Evolutionary conservation across 495 filamentous ascomycete genomes (phyloP).

Genomic region (Daldinia loculata): DNA sequence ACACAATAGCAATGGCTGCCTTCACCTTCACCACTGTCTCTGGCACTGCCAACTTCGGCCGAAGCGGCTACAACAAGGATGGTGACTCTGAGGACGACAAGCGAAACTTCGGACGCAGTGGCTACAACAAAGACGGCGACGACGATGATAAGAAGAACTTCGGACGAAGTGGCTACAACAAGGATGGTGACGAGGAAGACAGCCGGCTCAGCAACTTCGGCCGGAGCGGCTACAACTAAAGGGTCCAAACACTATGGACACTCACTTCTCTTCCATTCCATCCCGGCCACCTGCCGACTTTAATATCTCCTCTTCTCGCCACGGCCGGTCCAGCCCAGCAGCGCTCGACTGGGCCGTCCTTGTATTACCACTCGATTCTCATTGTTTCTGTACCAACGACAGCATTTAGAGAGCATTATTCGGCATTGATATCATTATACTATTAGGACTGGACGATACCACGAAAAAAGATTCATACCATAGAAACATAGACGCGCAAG

Average conservation of each 20-base stretch:
- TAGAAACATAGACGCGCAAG: constrained; percentile 32
- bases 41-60: constrained; percentile 35
- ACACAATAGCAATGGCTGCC: constrained; percentile 54
- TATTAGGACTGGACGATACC: constrained; percentile 38
- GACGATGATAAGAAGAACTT: constrained; percentile 48
- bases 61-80: constrained; percentile 50
- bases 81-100: constrained; percentile 39
- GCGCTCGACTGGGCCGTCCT: background rate
- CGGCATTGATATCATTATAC: constrained; percentile 36
- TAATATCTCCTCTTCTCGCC: constrained; percentile 8
- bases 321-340: background rate
- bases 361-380: constrained; percentile 18
- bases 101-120: constrained; percentile 63
- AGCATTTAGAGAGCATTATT: constrained; percentile 26
- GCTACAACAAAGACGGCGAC: constrained; percentile 57
- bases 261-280: constrained; percentile 8
- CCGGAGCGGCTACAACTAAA: constrained; percentile 62
- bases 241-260: constrained; percentile 20
- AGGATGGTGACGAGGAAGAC: constrained; percentile 53
- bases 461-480: constrained; percentile 27
- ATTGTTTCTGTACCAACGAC: constrained; percentile 23
- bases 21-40: constrained; percentile 42
- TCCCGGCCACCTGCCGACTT: constrained; percentile 12
- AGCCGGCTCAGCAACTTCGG: constrained; percentile 51
- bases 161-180: constrained; percentile 61